phyloP scores from a whole-genome alignment of 2,329 filamentous ascomycete species.

The Microsporum canis region DNA sequence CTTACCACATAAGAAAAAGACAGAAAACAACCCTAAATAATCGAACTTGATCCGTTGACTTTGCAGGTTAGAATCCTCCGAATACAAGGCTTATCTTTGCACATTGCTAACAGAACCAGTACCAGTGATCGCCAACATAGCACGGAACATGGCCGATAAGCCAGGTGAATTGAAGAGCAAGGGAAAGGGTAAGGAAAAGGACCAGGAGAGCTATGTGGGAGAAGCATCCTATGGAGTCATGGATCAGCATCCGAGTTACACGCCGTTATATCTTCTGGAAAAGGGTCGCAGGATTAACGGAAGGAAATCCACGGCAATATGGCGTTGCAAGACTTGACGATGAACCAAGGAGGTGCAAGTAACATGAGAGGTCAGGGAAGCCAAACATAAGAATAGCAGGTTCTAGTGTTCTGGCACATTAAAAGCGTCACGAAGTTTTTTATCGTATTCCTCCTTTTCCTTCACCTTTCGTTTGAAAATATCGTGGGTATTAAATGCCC shows the following conservation, averaged over 20 bases:
- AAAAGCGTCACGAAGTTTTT: not conserved
- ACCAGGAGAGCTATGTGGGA: not conserved
- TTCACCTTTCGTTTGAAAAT: slow-evolving; percentile 13
- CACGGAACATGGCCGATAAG: not conserved
- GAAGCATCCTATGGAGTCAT: not conserved
- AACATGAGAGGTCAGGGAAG: not conserved
- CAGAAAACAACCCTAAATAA: too few species aligned
- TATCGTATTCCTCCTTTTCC: slow-evolving; percentile 14
- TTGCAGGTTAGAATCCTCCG: too few species aligned
- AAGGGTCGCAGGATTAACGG: not conserved
- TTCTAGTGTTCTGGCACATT: slow-evolving; percentile 6
- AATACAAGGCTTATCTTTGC: too few species aligned
- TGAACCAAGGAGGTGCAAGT: not conserved
- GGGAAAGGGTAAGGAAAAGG: not conserved
- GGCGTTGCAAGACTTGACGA: not conserved
- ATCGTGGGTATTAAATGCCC: slow-evolving; percentile 5
- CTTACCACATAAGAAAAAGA: too few species aligned
- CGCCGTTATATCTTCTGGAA: not conserved
- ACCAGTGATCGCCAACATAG: too few species aligned
- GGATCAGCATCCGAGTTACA: not conserved
- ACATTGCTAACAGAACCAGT: too few species aligned
- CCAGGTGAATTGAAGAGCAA: not conserved
- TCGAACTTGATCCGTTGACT: too few species aligned
- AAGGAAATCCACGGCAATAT: not conserved
- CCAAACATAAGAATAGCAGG: not conserved